A percentile compares a stretch with the other conserved stretches of the same genome.
Evolutionary conservation across 306 rosid species (phyloP).

Genomic region (Quercus aquifolioides): DNA sequence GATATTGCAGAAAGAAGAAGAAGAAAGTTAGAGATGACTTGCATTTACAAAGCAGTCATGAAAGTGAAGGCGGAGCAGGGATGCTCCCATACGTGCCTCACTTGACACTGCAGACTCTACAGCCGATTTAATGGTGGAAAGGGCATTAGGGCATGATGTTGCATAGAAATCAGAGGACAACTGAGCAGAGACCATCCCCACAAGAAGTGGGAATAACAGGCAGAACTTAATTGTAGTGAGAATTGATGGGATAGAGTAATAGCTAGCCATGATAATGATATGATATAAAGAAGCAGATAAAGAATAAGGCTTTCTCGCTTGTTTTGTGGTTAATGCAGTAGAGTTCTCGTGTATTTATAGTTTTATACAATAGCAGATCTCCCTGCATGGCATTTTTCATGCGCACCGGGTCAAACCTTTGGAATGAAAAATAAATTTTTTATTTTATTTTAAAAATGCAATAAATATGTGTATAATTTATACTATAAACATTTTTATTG

Average conservation of each 20-base stretch:
- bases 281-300: no score
- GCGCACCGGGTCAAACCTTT: no score
- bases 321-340: constrained; percentile 1
- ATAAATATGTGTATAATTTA: no score
- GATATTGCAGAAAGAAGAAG: no score
- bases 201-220: constrained; percentile 14
- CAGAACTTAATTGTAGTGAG: constrained; percentile 5
- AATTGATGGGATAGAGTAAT: neutral
- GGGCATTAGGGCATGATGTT: constrained; percentile 47
- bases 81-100: constrained; percentile 78
- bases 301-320: neutral
- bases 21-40: constrained; percentile 27
- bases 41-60: constrained; percentile 86
- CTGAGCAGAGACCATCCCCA: constrained; percentile 42
- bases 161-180: constrained; percentile 47
- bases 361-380: neutral
- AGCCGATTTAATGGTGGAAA: constrained; percentile 42
- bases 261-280: constrained; percentile 4
- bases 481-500: no score
- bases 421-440: no score
- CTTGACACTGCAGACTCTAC: constrained; percentile 35
- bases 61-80: constrained; percentile 76
- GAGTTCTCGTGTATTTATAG: constrained; percentile 8
- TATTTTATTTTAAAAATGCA: no score
- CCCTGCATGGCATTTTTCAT: no score